Conservation (phyloP, 208 protist genomes). For the Trypanosoma caninum region DNA sequence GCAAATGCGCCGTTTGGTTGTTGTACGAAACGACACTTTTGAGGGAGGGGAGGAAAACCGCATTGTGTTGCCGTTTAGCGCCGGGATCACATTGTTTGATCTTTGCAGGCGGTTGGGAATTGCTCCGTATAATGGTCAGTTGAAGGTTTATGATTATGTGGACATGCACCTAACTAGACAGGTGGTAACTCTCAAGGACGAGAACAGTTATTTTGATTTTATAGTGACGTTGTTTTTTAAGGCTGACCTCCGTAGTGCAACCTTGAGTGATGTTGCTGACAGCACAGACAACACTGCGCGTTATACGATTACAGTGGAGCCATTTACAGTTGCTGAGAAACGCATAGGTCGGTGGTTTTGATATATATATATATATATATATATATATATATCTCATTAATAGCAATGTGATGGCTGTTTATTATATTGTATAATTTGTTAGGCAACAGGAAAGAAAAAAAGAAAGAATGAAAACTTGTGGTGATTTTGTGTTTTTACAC, state of each 20-base stretch:
- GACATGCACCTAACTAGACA: conserved; percentile 52
- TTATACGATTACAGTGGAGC: conserved; percentile 81
- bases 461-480: too few species aligned
- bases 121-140: conserved; percentile 67
- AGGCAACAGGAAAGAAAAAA: too few species aligned
- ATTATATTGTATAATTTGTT: too few species aligned
- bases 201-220: conserved; percentile 85
- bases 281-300: conserved; percentile 66
- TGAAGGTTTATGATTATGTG: conserved; percentile 84
- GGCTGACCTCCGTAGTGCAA: conserved; percentile 54
- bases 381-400: neutral
- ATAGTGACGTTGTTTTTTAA: conserved; percentile 72
- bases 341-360: conserved; percentile 78
- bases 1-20: conserved; percentile 79
- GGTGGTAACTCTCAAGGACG: conserved; percentile 62
- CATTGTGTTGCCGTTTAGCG: conserved; percentile 50
- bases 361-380: too few species aligned
- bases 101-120: conserved; percentile 61
- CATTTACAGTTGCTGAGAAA: conserved; percentile 54
- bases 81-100: conserved; percentile 74
- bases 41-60: conserved; percentile 33
- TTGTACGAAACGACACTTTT: conserved; percentile 60
- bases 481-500: too few species aligned
- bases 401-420: neutral
- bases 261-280: conserved; percentile 64